Evolutionary conservation across 164 flowering plant species (phyloP).

Genomic region (Nelumbo lutea): DNA sequence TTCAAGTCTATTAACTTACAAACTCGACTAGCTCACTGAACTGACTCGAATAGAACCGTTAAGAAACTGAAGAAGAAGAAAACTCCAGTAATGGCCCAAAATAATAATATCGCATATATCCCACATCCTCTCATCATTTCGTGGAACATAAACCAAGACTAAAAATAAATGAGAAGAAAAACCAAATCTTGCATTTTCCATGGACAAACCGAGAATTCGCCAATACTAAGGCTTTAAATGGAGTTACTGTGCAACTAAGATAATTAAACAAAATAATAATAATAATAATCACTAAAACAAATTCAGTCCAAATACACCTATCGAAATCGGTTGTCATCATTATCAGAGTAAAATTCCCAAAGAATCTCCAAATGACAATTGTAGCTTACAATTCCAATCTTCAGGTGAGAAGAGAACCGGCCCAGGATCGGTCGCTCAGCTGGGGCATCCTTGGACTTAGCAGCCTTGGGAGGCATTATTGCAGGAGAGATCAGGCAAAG

Average conservation of each 20-base stretch:
- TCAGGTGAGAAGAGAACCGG: conserved; percentile 93
- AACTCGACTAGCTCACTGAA: background rate
- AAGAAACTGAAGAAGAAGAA: background rate
- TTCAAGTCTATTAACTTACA: background rate
- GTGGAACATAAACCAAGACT: too few species aligned
- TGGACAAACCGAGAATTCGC: too few species aligned
- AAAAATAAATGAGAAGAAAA: too few species aligned
- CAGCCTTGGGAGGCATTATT: conserved; percentile 78
- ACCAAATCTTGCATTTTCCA: too few species aligned
- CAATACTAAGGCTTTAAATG: too few species aligned
- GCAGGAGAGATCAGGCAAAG: background rate
- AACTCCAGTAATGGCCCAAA: background rate
- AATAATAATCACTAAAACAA: too few species aligned
- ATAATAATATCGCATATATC: too few species aligned
- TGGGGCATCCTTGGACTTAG: conserved; percentile 82
- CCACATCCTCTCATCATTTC: too few species aligned
- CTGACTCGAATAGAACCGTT: background rate
- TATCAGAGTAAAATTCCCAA: background rate
- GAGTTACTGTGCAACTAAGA: too few species aligned
- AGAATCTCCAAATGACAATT: background rate
- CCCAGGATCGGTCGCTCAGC: conserved; percentile 87
- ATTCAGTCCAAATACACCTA: too few species aligned
- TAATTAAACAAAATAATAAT: too few species aligned
- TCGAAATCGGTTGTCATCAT: too few species aligned
- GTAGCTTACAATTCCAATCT: conserved; percentile 76